Percentiles rank a stretch among this genome's conserved stretches.
Conservation (phyloP, 176 grass and related monocot species). For the Triticum timopheevii region DNA sequence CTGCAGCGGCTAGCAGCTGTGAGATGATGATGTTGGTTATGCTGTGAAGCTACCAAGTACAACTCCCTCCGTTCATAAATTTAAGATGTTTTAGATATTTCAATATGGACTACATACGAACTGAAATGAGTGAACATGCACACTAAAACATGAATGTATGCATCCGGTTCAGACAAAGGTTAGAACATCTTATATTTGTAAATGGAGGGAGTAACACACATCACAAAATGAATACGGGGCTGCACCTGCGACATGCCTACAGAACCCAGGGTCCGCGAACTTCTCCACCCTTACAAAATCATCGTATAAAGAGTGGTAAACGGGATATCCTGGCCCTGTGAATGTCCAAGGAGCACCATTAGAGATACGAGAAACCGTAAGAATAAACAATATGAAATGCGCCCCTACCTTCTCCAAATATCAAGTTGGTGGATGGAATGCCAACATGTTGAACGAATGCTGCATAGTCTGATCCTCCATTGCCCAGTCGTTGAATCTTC, state of each 20-base stretch:
- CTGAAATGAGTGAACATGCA: too few relatives aligned
- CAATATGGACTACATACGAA: too few relatives aligned
- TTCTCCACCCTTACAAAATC: slow-evolving; percentile 87
- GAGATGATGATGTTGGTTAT: too few relatives aligned
- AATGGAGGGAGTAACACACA: not conserved
- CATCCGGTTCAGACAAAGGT: too few relatives aligned
- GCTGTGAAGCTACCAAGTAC: too few relatives aligned
- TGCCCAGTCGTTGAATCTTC: slow-evolving; percentile 70
- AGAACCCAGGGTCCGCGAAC: slow-evolving; percentile 82
- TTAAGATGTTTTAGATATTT: too few relatives aligned
- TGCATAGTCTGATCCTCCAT: slow-evolving; percentile 69
- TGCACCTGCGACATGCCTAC: slow-evolving; percentile 74
- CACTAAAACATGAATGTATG: too few relatives aligned
- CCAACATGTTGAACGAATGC: slow-evolving; percentile 82
- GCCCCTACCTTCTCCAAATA: slow-evolving; percentile 68
- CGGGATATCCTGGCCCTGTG: slow-evolving; percentile 58
- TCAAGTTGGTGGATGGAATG: slow-evolving; percentile 68
- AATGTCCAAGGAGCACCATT: not conserved
- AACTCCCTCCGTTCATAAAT: too few relatives aligned
- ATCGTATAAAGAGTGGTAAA: slow-evolving; percentile 91
- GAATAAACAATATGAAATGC: not conserved
- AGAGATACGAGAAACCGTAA: not conserved
- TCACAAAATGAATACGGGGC: not conserved
- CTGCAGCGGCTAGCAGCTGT: too few relatives aligned
- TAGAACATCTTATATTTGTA: too few relatives aligned